Conservation (phyloP, 73 alveolate genomes). For the Stentor coeruleus region DNA sequence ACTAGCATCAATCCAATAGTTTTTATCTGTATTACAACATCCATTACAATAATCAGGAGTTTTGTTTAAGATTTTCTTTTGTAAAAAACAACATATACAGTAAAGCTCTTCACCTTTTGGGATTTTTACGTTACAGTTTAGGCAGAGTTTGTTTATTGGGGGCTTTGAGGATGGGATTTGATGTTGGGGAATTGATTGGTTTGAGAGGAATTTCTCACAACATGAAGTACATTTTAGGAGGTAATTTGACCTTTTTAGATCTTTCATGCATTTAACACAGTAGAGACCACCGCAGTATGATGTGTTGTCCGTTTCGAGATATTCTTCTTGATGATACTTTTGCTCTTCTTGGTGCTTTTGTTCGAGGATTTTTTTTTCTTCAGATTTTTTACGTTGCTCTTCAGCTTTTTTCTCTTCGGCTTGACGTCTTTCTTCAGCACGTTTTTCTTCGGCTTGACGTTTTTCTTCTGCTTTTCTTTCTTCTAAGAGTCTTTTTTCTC, state of each 20-base stretch:
- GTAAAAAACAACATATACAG: background rate
- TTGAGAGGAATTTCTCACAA: background rate
- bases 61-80: background rate
- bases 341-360: background rate
- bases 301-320: background rate
- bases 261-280: background rate
- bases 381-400: background rate
- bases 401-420: background rate
- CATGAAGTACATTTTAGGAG: background rate
- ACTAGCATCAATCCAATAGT: background rate
- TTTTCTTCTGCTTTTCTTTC: background rate
- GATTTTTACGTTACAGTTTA: background rate
- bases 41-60: background rate
- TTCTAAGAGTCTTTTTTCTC: background rate
- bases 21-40: background rate
- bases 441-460: conserved; percentile 1
- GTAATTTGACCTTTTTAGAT: background rate
- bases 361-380: background rate
- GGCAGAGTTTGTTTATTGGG: background rate
- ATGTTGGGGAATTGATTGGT: too few species aligned
- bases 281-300: background rate
- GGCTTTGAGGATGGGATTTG: background rate
- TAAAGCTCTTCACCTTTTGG: background rate
- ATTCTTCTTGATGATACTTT: background rate
- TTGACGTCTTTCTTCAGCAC: background rate